Percentiles rank a stretch among this genome's conserved stretches.
These are phyloP conservation scores for Solanum chilense DNA, from an alignment of 257 asterid species.

Conservation along the genomic window DNA sequence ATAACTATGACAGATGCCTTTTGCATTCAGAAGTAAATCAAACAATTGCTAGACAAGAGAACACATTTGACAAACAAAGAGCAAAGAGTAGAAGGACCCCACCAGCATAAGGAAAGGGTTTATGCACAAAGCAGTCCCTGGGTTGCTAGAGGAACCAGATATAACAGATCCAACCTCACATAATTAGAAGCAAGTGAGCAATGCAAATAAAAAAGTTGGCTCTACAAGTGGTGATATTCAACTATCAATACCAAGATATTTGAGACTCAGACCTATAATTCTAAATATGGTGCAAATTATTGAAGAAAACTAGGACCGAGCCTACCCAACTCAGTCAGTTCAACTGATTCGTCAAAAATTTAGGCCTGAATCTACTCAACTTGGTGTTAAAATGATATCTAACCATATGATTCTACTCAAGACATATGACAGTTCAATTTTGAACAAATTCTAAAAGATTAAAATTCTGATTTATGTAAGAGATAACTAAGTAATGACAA, in stretches of 20 bases:
- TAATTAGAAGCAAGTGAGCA: not conserved
- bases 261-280: not conserved
- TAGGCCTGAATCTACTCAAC: not conserved
- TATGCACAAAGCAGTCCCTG: not conserved
- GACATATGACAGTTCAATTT: not conserved
- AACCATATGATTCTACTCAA: not conserved
- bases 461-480: not conserved
- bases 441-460: not conserved
- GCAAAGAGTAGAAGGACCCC: not conserved
- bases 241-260: not conserved
- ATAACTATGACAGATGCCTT: not conserved
- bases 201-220: not conserved
- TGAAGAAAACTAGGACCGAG: not conserved
- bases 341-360: not conserved
- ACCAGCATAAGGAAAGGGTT: not conserved
- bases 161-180: not conserved
- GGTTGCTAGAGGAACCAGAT: not conserved
- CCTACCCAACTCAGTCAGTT: not conserved
- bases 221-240: not conserved
- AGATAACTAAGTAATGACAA: not conserved
- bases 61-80: not conserved
- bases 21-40: not conserved
- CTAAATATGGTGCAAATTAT: not conserved
- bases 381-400: not conserved
- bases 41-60: not conserved